Evolutionary conservation across 176 grass and related monocot species (phyloP), one percentile per base, ranked within the genome.

Genomic region (Carex cristatella): DNA sequence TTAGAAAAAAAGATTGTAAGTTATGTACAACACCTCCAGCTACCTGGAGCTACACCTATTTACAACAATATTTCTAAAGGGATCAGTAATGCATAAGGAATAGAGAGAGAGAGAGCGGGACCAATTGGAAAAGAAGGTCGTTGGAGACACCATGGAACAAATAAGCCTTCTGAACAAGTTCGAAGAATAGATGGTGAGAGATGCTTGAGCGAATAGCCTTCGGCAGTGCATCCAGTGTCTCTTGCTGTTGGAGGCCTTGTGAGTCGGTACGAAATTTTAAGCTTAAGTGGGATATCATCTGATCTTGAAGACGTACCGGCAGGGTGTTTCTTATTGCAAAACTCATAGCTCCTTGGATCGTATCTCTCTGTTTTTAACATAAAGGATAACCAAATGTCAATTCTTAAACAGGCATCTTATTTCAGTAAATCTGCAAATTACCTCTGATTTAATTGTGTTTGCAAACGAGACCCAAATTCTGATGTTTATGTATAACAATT

Each of bases 131-230:
- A 81, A 95, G 92, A 28, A 99, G 85, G 65, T 99, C 96, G 83
- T 90, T 89, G 3, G 96, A 95, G 65, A 99, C 89, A 62, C 87
- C 87, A 35, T 71, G 51, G 82, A 99, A 95, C 87, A 99, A 70
- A 85, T 99, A 99, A 66, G 93, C 84, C 9, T 85, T 87, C 68
- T 95, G 90, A 86, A 99, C 93, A 38, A 99, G 88, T 42, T 56
- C 69, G 30, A 92, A 94, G 75, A 99, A 99, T 2, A 99, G 64
- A 91, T 88, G 90, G 51, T 95, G 96, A 59, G 96, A 91, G 91
- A 99, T 99, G 88, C 96, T 95, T 5, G 96, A 99, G 87, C 90
- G 88, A 70, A 99, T 99, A 81, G 96, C 97, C 85, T 99, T 99
- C 14, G 97, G 97, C 69, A 99, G 88, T 0, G 79, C 77, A 86